Percentiles rank a stretch among this genome's conserved stretches.
Evolutionary conservation across 345 rosid species (phyloP).

Genomic region (Eucalyptus marginata): DNA sequence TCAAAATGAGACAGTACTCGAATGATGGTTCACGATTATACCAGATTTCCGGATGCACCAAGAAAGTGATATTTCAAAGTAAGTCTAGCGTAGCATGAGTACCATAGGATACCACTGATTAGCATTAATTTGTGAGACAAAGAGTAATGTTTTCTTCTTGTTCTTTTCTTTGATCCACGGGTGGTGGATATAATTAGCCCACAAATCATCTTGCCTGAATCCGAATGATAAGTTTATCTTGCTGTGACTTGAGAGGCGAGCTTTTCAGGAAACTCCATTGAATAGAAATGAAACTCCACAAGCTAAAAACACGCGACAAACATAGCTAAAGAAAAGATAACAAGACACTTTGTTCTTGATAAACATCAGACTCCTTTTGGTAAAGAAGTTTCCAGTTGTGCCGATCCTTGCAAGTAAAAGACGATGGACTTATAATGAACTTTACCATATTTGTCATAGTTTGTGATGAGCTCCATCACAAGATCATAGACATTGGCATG

Average conservation of each 20-base stretch:
- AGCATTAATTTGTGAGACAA: background rate
- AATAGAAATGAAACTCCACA: background rate
- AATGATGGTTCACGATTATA: background rate
- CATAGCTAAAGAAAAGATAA: background rate
- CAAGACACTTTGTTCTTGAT: background rate
- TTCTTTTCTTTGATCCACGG: background rate
- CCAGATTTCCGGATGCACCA: background rate
- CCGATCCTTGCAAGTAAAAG: background rate
- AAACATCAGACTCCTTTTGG: background rate
- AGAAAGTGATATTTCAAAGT: background rate
- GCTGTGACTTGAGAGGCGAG: background rate
- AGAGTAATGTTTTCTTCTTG: background rate
- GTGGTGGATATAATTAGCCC: background rate
- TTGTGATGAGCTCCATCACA: constrained; percentile 78
- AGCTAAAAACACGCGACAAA: background rate
- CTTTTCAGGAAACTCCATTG: background rate
- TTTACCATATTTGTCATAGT: constrained; percentile 53
- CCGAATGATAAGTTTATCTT: background rate
- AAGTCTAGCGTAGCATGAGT: background rate
- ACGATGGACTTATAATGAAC: background rate
- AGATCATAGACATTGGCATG: constrained; percentile 67
- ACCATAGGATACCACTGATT: background rate
- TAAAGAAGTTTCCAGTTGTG: background rate
- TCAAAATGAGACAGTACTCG: background rate
- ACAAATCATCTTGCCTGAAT: background rate